phyloP scores from a whole-genome alignment of 495 filamentous ascomycete genomes.

The Usnea hakonensis region DNA sequence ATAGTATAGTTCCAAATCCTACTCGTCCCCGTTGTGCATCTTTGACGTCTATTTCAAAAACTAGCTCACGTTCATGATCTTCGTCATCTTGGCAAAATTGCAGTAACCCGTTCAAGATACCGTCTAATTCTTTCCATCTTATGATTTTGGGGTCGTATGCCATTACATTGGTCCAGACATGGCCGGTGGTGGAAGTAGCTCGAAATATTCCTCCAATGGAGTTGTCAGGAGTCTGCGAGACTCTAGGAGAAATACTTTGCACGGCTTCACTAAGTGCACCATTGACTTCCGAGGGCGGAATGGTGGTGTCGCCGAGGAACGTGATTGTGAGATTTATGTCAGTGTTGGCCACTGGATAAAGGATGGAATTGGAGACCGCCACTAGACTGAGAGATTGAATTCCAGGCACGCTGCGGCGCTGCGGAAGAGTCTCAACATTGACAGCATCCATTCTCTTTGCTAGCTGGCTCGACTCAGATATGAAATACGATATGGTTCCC shows the following conservation, averaged over 20 bases:
- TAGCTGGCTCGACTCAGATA: neutral
- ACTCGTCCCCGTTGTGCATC: neutral
- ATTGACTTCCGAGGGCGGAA: neutral
- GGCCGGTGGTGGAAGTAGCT: neutral
- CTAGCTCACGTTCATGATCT: neutral
- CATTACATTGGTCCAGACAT: neutral
- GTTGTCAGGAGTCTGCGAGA: neutral
- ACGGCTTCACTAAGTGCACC: neutral
- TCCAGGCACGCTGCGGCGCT: neutral
- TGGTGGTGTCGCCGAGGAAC: neutral
- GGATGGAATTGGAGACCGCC: neutral
- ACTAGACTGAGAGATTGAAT: neutral
- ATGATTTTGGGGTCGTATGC: neutral
- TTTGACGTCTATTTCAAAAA: neutral
- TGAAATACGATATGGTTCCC: constrained; percentile 3
- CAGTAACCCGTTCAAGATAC: neutral
- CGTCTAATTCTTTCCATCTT: neutral
- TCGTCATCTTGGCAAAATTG: neutral
- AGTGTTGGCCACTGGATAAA: neutral
- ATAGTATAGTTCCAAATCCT: neutral
- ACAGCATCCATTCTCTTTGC: neutral
- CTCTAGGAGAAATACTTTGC: neutral
- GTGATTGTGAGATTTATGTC: neutral
- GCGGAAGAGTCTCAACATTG: too few species aligned
- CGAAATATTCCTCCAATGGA: neutral